Evolutionary conservation across 257 asterid genomes (phyloP).

Genomic region (Primulina huaijiensis): DNA sequence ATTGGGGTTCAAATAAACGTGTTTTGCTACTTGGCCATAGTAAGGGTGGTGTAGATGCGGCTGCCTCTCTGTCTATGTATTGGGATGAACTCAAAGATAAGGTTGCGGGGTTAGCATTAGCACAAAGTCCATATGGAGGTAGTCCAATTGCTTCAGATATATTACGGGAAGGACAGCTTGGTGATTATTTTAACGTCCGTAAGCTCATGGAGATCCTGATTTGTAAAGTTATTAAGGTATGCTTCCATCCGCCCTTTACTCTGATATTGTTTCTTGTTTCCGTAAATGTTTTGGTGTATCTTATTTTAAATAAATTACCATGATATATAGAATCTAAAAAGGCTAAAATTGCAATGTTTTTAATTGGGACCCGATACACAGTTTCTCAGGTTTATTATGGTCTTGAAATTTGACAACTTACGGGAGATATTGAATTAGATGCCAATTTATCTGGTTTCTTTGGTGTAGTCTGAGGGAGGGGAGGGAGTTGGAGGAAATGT

Average conservation of each 20-base stretch:
- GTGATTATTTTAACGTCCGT: constrained; percentile 91
- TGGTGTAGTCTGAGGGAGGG: background rate
- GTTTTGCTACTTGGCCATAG: constrained; percentile 95
- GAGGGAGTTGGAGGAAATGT: background rate
- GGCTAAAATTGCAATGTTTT: background rate
- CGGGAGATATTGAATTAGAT: background rate
- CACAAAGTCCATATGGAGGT: constrained; percentile 98
- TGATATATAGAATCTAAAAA: constrained; percentile 1
- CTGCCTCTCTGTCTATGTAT: constrained; percentile 87
- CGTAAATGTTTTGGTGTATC: background rate
- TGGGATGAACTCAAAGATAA: constrained; percentile 90
- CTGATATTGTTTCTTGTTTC: constrained; percentile 16
- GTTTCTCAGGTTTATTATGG: background rate
- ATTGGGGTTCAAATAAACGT: constrained; percentile 83
- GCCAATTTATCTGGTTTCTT: background rate
- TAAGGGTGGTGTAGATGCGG: constrained; percentile 94
- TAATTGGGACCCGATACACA: background rate
- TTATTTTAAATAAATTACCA: background rate
- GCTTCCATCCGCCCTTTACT: constrained; percentile 13
- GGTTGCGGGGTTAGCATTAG: constrained; percentile 88
- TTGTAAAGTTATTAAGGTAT: constrained; percentile 95
- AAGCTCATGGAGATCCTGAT: constrained; percentile 92
- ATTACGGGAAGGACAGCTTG: constrained; percentile 90
- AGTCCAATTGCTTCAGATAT: constrained; percentile 96
- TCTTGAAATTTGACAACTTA: constrained; percentile 1